Percentiles rank a stretch among this genome's conserved stretches.
These are phyloP conservation scores for Nicotiana tabacum DNA, from an alignment of 257 asterid species.

Conservation along the genomic window DNA sequence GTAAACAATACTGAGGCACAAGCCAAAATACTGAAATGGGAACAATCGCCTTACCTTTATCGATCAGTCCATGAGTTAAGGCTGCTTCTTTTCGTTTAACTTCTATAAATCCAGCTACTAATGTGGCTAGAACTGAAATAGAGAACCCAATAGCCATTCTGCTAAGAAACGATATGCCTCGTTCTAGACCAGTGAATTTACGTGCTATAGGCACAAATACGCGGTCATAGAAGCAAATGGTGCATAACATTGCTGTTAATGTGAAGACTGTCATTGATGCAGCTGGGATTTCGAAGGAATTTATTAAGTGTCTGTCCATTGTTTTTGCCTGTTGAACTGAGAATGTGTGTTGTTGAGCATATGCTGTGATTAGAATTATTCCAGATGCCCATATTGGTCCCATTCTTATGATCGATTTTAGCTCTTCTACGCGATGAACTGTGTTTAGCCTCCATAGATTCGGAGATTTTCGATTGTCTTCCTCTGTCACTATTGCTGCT, in stretches of 20 bases:
- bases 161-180: conserved; percentile 66
- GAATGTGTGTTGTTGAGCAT: conserved; percentile 78
- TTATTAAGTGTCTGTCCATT: conserved; percentile 63
- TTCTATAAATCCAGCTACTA: conserved; percentile 67
- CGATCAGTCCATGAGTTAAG: conserved; percentile 32
- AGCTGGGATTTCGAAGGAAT: conserved; percentile 61
- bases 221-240: conserved; percentile 62
- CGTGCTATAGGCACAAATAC: conserved; percentile 56
- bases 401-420: conserved; percentile 72
- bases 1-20: conserved; percentile 62
- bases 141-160: conserved; percentile 71
- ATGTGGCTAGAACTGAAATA: conserved; percentile 53
- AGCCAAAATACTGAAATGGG: conserved; percentile 78
- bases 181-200: conserved; percentile 56
- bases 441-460: conserved; percentile 64
- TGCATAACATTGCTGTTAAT: conserved; percentile 53
- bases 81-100: conserved; percentile 53
- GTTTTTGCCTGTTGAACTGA: conserved; percentile 79
- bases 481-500: conserved; percentile 57
- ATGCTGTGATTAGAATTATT: conserved; percentile 66
- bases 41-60: conserved; percentile 27
- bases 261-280: conserved; percentile 80
- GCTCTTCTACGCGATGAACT: conserved; percentile 85
- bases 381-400: conserved; percentile 98
- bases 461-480: conserved; percentile 54